Conservation (phyloP, 495 filamentous ascomycete species). For the Penicillium salamii region DNA sequence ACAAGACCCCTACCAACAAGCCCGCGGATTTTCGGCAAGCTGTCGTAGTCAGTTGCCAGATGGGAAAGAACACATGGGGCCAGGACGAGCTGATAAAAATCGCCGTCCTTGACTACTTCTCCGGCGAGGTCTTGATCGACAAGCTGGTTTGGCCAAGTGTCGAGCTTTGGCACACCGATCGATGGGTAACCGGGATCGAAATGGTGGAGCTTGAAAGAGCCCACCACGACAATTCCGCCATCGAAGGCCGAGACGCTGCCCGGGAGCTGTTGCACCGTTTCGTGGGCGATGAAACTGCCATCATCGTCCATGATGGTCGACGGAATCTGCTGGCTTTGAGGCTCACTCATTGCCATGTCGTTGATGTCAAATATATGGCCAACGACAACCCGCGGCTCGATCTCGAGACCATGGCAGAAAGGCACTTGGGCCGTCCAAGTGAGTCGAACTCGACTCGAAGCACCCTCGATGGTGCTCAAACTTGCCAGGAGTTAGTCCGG, state of each 20-base stretch:
- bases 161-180: conserved; percentile 37
- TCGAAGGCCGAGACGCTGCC: conserved; percentile 31
- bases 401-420: too few relatives aligned
- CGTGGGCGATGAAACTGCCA: conserved; percentile 32
- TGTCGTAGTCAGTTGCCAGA: conserved; percentile 51
- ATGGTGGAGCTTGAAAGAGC: conserved; percentile 22
- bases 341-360: conserved; percentile 21
- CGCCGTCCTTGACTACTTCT: conserved; percentile 43
- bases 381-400: too few relatives aligned
- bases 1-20: background rate
- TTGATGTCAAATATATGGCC: conserved; percentile 21
- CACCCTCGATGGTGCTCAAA: conserved; percentile 38
- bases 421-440: too few relatives aligned
- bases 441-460: too few relatives aligned
- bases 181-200: conserved; percentile 36
- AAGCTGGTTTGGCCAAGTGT: conserved; percentile 37
- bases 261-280: conserved; percentile 30
- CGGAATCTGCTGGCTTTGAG: conserved; percentile 29
- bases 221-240: background rate
- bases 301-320: conserved; percentile 29
- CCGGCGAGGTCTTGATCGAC: conserved; percentile 40
- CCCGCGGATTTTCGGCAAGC: conserved; percentile 13
- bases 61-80: conserved; percentile 30
- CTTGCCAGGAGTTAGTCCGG: too few relatives aligned
- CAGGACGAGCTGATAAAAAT: conserved; percentile 41